Conservation (phyloP, 2,329 filamentous ascomycete species). For the Fonsecaea erecta region DNA sequence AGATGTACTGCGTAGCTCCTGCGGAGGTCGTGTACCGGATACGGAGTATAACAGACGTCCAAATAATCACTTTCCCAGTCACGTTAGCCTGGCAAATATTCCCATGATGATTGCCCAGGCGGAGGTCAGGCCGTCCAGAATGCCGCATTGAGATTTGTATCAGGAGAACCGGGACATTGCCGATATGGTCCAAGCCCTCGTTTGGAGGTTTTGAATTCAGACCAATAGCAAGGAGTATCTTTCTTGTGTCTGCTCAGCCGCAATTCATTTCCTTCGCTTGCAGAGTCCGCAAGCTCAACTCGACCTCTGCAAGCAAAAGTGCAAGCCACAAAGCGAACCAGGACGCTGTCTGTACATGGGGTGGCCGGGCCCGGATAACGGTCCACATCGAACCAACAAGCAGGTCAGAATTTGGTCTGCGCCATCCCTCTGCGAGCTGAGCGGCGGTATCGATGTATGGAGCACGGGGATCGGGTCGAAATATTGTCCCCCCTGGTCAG, state of each 20-base stretch:
- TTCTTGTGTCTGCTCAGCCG: background rate
- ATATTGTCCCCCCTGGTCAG: background rate
- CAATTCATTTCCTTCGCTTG: background rate
- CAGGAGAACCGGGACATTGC: background rate
- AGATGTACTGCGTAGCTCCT: background rate
- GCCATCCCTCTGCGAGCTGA: background rate
- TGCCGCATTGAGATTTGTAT: background rate
- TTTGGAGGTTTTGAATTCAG: background rate
- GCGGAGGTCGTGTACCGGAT: background rate
- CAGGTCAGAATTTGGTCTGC: constrained; percentile 1
- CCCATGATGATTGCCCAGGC: background rate
- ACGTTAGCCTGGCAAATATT: background rate
- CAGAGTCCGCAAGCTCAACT: background rate
- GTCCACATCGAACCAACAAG: background rate
- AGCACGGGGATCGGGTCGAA: background rate
- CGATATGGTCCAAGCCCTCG: background rate
- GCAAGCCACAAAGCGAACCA: background rate
- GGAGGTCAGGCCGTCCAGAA: background rate
- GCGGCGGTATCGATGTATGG: background rate
- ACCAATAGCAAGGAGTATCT: background rate
- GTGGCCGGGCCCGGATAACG: background rate
- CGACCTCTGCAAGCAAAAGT: background rate
- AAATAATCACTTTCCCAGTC: background rate
- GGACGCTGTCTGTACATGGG: background rate
- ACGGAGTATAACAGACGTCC: no score